These are phyloP conservation scores for Fusarium illudens DNA, from an alignment of 2,329 filamentous ascomycete genomes.

Conservation along the genomic window DNA sequence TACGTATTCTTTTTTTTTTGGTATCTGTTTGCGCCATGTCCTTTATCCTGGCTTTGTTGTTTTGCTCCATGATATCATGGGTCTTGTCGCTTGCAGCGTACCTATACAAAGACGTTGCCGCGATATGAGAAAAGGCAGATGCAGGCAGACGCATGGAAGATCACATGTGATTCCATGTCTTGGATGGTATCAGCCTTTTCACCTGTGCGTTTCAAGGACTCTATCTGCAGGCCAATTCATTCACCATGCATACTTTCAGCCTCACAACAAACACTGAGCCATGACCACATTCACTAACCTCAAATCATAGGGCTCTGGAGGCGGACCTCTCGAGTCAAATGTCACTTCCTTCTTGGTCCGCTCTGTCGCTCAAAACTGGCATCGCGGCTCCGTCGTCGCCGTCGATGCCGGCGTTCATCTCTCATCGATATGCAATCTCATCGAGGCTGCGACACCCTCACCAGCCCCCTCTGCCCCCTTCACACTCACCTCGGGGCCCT, in stretches of 20 bases:
- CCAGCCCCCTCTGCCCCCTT: constrained; percentile 53
- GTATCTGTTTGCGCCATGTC: constrained; percentile 8
- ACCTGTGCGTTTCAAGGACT: not conserved
- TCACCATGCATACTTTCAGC: not conserved
- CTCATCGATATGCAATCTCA: constrained; percentile 80
- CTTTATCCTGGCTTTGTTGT: not conserved
- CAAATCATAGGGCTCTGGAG: constrained; percentile 76
- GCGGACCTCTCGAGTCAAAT: constrained; percentile 89
- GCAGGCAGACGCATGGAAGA: not conserved
- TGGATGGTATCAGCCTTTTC: not conserved
- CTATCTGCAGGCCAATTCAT: not conserved
- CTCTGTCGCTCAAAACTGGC: constrained; percentile 81
- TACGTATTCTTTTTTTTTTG: constrained; percentile 55
- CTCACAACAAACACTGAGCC: not conserved
- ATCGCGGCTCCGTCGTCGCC: constrained; percentile 83
- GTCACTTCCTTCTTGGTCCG: constrained; percentile 90
- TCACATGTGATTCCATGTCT: not conserved
- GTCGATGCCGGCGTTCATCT: constrained; percentile 94
- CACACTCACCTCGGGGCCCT: constrained; percentile 74
- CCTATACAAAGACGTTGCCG: not conserved
- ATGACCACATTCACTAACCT: constrained; percentile 23
- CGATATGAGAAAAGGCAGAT: not conserved
- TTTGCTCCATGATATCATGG: constrained; percentile 8
- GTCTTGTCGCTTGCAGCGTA: constrained; percentile 5
- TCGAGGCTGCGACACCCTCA: constrained; percentile 64